Percentiles rank a stretch among this genome's conserved stretches.
Evolutionary conservation across 768 basidiomycete genomes (phyloP).

Genomic region (Cytidiella melzeri): DNA sequence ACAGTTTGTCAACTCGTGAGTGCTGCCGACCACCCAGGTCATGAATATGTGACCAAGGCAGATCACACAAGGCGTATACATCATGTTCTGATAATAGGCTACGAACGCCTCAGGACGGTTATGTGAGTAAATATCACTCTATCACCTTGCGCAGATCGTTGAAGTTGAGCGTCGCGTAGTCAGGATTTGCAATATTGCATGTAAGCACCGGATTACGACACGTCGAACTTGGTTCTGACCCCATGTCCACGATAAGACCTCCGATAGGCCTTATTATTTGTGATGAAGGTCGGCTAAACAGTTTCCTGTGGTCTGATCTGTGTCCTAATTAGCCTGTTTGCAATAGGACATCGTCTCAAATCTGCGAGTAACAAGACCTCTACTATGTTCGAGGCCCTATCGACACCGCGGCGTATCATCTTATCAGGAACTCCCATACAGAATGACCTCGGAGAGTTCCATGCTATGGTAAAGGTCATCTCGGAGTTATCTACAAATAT

Average conservation of each 20-base stretch:
- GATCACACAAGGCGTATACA: constrained; percentile 50
- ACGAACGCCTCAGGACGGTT: constrained; percentile 81
- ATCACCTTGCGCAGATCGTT: too few relatives aligned
- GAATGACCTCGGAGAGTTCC: constrained; percentile 93
- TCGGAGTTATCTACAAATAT: not conserved
- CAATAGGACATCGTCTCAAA: constrained; percentile 81
- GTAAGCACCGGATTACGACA: constrained; percentile 42
- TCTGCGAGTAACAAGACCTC: constrained; percentile 89
- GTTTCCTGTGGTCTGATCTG: too few relatives aligned
- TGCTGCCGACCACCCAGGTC: constrained; percentile 5
- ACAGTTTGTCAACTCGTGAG: constrained; percentile 71
- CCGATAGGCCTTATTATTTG: constrained; percentile 92
- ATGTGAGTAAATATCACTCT: too few relatives aligned
- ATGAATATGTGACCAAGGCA: not conserved
- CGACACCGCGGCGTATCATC: constrained; percentile 75
- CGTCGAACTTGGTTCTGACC: too few relatives aligned
- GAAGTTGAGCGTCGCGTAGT: too few relatives aligned
- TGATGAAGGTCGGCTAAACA: constrained; percentile 89
- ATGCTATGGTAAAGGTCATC: constrained; percentile 72
- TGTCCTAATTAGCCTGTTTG: too few relatives aligned
- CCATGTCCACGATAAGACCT: constrained; percentile 47
- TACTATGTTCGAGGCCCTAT: constrained; percentile 74
- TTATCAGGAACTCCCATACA: constrained; percentile 97
- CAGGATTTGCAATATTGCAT: constrained; percentile 56
- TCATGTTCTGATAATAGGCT: constrained; percentile 90